These are phyloP conservation scores for Rhododendron mucronatum DNA, from an alignment of 148 eudicot genomes.

Conservation along the genomic window DNA sequence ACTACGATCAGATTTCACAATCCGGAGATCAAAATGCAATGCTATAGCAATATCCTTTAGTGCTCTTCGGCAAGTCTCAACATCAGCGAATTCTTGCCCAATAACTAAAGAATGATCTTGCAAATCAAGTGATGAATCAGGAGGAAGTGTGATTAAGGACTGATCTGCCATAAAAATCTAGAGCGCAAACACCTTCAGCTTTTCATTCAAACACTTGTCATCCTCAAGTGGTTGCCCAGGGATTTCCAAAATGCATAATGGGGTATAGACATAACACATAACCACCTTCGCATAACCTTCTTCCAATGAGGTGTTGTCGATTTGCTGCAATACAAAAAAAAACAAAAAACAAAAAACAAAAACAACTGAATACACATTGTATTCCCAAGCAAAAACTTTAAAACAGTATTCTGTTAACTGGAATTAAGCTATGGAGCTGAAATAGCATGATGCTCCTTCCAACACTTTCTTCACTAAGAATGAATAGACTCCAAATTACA, in stretches of 20 bases:
- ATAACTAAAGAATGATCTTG: constrained; percentile 49
- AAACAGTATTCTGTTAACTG: not conserved
- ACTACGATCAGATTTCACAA: constrained; percentile 91
- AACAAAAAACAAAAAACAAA: not conserved
- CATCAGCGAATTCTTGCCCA: constrained; percentile 92
- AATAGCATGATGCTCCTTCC: not conserved
- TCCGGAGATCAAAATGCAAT: constrained; percentile 85
- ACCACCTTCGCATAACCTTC: not conserved
- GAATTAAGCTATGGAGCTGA: not conserved
- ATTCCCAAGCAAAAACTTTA: not conserved
- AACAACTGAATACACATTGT: not conserved
- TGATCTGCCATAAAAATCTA: constrained; percentile 43
- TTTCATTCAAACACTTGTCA: constrained; percentile 14
- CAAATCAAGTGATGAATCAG: constrained; percentile 35
- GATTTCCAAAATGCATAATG: not conserved
- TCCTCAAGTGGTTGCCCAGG: constrained; percentile 13
- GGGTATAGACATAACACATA: not conserved
- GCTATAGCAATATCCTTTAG: constrained; percentile 87
- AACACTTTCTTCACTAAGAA: not conserved
- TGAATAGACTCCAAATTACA: not conserved
- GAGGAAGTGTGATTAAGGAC: constrained; percentile 14
- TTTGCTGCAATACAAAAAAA: not conserved
- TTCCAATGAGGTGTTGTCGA: not conserved
- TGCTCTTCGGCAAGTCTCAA: constrained; percentile 82
- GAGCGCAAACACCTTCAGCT: constrained; percentile 6